These are phyloP conservation scores for Aspergillus nanangensis DNA, from an alignment of 495 filamentous ascomycete species.

Conservation along the genomic window DNA sequence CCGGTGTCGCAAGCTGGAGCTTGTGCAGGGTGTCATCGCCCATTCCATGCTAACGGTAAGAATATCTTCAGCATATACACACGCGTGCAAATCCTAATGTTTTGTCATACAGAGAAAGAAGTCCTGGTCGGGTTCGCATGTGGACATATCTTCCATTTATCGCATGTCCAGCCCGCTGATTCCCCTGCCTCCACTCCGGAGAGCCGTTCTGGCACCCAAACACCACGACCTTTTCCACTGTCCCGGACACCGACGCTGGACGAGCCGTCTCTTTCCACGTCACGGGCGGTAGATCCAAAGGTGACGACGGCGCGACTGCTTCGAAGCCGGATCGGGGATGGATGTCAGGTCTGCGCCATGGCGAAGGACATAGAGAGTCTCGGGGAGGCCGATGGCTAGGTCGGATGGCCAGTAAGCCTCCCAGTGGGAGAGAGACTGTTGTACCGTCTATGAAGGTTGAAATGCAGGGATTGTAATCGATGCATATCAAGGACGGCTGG, in stretches of 20 bases:
- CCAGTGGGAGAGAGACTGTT: too few species aligned
- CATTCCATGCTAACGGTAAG: conserved; percentile 51
- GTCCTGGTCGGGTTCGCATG: conserved; percentile 89
- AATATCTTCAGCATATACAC: not conserved
- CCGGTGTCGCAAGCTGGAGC: conserved; percentile 26
- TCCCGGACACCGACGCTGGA: conserved; percentile 18
- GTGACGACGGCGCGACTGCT: conserved; percentile 84
- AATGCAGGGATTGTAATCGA: not conserved
- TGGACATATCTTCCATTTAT: conserved; percentile 84
- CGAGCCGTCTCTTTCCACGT: conserved; percentile 24
- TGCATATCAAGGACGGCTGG: conserved; percentile 4
- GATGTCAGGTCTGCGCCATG: conserved; percentile 63
- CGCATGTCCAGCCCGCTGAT: conserved; percentile 58
- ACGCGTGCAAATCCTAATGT: too few species aligned
- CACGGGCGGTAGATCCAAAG: conserved; percentile 72
- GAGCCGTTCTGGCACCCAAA: conserved; percentile 18
- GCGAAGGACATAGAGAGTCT: conserved; percentile 36
- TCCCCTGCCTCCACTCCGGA: conserved; percentile 23
- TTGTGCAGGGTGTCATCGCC: conserved; percentile 58
- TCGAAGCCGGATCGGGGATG: conserved; percentile 62
- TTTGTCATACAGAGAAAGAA: conserved; percentile 51
- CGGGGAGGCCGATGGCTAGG: conserved; percentile 17
- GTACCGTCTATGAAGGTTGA: too few species aligned
- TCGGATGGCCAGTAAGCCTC: too few species aligned
- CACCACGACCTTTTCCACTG: conserved; percentile 24